A percentile compares a stretch with the other conserved stretches of the same genome.
Evolutionary conservation across 345 rosid genomes (phyloP).

Genomic region (Moricandia arvensis): DNA sequence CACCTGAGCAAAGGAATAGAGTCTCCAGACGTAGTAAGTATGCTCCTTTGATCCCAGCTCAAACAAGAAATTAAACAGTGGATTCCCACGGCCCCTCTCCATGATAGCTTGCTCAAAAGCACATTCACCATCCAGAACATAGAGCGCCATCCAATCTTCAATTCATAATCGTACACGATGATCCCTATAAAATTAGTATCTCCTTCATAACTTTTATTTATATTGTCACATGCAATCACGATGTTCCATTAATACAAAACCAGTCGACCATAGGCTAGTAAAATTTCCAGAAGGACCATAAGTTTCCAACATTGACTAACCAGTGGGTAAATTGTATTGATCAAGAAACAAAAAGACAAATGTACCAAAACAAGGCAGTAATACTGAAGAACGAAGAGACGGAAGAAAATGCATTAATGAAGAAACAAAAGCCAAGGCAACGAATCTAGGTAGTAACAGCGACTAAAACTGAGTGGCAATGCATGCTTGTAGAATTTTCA

Average conservation of each 20-base stretch:
- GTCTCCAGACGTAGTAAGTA: neutral
- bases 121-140: no score
- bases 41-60: slow-evolving; percentile 62
- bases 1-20: slow-evolving; percentile 96
- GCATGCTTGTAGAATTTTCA: neutral
- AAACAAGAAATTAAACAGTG: slow-evolving; percentile 87
- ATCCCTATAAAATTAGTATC: slow-evolving; percentile 56
- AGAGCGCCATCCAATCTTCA: slow-evolving; percentile 98
- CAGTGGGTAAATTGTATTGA: no score
- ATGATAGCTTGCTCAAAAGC: slow-evolving; percentile 98
- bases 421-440: neutral
- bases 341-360: no score
- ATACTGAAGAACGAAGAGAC: neutral
- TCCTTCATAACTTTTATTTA: slow-evolving; percentile 15
- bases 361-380: slow-evolving; percentile 10
- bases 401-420: neutral
- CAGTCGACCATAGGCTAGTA: slow-evolving; percentile 6
- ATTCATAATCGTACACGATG: slow-evolving; percentile 87
- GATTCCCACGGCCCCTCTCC: slow-evolving; percentile 98
- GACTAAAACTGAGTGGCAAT: neutral
- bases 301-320: neutral
- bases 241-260: neutral
- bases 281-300: no score
- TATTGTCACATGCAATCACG: slow-evolving; percentile 3
- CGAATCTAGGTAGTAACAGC: neutral